A percentile compares a stretch with the other conserved stretches of the same genome.
Evolutionary conservation across 345 rosid species (phyloP).

Genomic region (Corchorus capsularis): DNA sequence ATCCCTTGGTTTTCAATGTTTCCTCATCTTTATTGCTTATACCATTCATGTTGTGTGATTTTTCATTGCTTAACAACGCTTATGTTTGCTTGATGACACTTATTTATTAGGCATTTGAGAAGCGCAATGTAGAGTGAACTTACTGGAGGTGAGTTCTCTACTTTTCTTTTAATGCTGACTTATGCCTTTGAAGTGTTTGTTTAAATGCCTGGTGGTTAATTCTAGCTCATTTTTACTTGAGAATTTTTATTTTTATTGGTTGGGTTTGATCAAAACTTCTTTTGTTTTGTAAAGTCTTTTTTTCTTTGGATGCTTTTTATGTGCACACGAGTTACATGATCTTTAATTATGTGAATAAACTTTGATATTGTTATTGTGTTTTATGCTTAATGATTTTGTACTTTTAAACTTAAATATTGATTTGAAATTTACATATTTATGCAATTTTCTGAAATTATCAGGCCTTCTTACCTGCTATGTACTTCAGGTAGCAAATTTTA

Average conservation of each 20-base stretch:
- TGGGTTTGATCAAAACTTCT: neutral
- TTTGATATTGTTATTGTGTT: neutral
- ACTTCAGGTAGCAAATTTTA: too few relatives aligned
- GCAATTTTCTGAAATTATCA: too few relatives aligned
- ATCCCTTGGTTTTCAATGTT: too few relatives aligned
- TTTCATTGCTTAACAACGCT: neutral
- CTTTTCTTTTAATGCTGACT: neutral
- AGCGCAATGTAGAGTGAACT: too few relatives aligned
- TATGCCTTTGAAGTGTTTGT: constrained; percentile 8
- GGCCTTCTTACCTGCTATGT: too few relatives aligned
- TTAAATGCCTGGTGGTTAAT: neutral
- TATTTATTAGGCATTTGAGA: too few relatives aligned
- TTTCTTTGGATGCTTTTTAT: neutral
- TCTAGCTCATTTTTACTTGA: neutral
- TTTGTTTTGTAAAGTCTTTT: neutral
- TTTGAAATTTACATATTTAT: too few relatives aligned
- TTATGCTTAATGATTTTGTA: too few relatives aligned
- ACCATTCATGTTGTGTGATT: neutral
- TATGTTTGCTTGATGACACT: neutral
- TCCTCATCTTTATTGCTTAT: too few relatives aligned
- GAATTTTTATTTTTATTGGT: neutral
- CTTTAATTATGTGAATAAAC: neutral
- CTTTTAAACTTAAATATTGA: too few relatives aligned
- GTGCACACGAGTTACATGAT: neutral
- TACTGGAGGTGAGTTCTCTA: neutral